Percentiles rank a stretch among this genome's conserved stretches.
These are phyloP conservation scores for Amanita pallidorosea DNA, from an alignment of 768 basidiomycete genomes.

Conservation along the genomic window DNA sequence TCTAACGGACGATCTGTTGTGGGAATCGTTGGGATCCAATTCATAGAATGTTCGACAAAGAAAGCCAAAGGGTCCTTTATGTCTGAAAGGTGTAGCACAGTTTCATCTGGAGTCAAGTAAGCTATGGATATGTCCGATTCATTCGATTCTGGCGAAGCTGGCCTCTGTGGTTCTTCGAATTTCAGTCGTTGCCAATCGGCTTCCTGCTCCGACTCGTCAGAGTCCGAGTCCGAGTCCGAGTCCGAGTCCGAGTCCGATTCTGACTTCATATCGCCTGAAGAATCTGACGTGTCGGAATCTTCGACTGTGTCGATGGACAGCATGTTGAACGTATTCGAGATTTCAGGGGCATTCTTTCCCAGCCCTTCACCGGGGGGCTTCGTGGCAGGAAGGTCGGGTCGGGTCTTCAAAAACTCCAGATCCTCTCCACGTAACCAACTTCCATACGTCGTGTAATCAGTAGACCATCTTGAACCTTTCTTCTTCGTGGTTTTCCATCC, in stretches of 20 bases:
- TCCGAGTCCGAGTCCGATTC: conserved; percentile 1
- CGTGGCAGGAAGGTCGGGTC: conserved; percentile 1
- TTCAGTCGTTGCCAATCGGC: conserved; percentile 5
- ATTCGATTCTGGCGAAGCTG: neutral
- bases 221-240: conserved; percentile 5
- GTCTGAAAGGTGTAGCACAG: neutral
- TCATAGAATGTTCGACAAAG: conserved; percentile 26
- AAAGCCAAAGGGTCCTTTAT: conserved; percentile 14
- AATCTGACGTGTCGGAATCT: neutral
- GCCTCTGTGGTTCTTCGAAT: neutral
- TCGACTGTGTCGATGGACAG: neutral
- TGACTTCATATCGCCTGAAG: neutral
- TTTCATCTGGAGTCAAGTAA: neutral
- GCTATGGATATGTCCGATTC: neutral
- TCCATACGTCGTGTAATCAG: conserved; percentile 28
- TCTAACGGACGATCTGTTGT: conserved; percentile 23
- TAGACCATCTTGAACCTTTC: conserved; percentile 8
- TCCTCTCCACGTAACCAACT: conserved; percentile 43
- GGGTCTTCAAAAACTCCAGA: conserved; percentile 30
- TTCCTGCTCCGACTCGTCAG: conserved; percentile 4
- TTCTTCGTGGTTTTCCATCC: conserved; percentile 25
- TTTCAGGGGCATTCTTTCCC: neutral
- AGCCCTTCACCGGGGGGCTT: neutral
- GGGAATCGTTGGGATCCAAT: conserved; percentile 27
- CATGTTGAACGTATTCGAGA: neutral